Evolutionary conservation across 768 basidiomycete species (phyloP), one percentile per base, ranked within the genome.

Genomic region (Naematelia encephala): DNA sequence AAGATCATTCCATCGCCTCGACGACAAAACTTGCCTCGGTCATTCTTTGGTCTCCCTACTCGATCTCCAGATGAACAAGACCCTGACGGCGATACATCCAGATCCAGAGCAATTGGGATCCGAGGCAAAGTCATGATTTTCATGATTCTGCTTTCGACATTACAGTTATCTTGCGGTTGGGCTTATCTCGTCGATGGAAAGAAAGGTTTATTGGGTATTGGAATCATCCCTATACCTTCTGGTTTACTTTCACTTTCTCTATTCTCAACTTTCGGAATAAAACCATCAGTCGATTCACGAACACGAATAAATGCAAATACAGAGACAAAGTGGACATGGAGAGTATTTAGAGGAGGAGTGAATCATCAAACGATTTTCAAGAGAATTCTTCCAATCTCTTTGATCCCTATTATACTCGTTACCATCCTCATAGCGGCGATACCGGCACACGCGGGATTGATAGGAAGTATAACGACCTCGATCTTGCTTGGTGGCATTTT

Each of bases 21-120:
- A 47, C 39, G 54, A 16, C 57, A 57, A 14, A 73, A 73, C 39
- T 63, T 73, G 16, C 72, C 72, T 19, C 53, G 72, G 51, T 67
- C 70, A 51, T 70, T 70, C 66, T 73, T 73, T 65, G 68, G 68
- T 48, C 60, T 73, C 12, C 69, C 72, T 26, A 67, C 72, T 49
- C 29, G 29, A 21, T 44, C 51, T 23, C 19, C 27, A 2, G 27
- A 11, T 34, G 53, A 56, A 49, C n/a, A n/a, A n/a, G n/a, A n/a
- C n/a, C n/a, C n/a, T n/a, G n/a, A n/a, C n/a, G n/a, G n/a, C n/a
- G n/a, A n/a, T n/a, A n/a, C n/a, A n/a, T n/a, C n/a, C n/a, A n/a
- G 42, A 23, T 34, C 45, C 1, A 16, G 39, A 13, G 54, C 52
- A 8, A 39, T 61, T 3, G 57, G 57, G 10, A 52, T 63, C 2